Conservation (phyloP, 306 rosid species). For the Vigna reflexopilosa region DNA sequence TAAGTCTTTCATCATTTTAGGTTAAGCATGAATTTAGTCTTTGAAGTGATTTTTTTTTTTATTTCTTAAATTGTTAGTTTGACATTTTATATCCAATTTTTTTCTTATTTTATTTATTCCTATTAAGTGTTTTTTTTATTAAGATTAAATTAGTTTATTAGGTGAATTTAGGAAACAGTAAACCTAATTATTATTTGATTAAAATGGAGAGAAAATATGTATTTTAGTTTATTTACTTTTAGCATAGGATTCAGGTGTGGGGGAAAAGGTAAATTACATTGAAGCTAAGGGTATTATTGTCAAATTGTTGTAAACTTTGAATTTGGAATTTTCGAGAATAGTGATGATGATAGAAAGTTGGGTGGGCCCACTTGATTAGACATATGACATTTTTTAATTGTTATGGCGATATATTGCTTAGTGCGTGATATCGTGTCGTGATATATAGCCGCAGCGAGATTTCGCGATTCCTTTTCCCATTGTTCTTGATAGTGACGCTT, state of each 20-base stretch:
- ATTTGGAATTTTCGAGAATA: slow-evolving; percentile 53
- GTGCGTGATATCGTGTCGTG: neutral
- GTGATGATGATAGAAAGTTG: slow-evolving; percentile 46
- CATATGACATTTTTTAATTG: slow-evolving; percentile 23
- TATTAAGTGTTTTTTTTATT: too few relatives aligned
- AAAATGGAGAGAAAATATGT: neutral
- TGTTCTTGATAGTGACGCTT: neutral
- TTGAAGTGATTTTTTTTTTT: too few relatives aligned
- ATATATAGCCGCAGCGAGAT: slow-evolving; percentile 18
- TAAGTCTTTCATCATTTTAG: neutral
- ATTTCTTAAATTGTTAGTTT: too few relatives aligned
- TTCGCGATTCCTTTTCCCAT: slow-evolving; percentile 19
- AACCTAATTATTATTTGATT: too few relatives aligned
- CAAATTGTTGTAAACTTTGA: neutral
- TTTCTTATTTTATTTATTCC: too few relatives aligned
- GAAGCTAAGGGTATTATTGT: slow-evolving; percentile 45
- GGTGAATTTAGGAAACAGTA: too few relatives aligned
- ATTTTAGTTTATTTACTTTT: too few relatives aligned
- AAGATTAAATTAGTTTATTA: too few relatives aligned
- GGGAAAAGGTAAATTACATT: slow-evolving; percentile 4
- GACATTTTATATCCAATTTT: too few relatives aligned
- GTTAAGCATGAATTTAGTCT: too few relatives aligned
- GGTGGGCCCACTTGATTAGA: slow-evolving; percentile 47
- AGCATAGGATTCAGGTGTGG: neutral
- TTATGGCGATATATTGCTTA: slow-evolving; percentile 23